Conservation (phyloP, 1,284 basidiomycete genomes). For the Peniophora sp. region DNA sequence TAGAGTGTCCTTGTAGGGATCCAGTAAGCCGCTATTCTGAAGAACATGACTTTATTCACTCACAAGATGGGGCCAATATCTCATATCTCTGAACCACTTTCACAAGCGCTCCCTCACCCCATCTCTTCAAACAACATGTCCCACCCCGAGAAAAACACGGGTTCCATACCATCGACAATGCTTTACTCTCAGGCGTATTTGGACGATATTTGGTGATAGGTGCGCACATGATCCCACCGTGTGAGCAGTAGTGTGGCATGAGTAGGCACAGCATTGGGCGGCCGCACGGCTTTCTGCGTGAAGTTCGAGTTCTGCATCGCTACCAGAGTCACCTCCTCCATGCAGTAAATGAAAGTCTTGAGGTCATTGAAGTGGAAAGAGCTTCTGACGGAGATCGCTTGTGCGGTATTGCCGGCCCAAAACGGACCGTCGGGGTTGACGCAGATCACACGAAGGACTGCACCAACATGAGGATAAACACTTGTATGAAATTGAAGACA, state of each 20-base stretch:
- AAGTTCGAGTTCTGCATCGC: background rate
- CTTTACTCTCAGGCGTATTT: constrained; percentile 64
- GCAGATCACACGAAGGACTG: constrained; percentile 57
- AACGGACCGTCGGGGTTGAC: constrained; percentile 60
- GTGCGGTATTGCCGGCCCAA: constrained; percentile 76
- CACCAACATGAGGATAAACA: background rate
- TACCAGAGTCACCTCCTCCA: constrained; percentile 35
- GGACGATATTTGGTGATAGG: constrained; percentile 54
- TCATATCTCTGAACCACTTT: constrained; percentile 45
- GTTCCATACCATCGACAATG: constrained; percentile 48
- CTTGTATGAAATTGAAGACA: background rate
- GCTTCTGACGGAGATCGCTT: constrained; percentile 66
- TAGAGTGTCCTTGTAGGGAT: constrained; percentile 50
- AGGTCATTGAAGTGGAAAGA: constrained; percentile 67
- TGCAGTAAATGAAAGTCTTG: constrained; percentile 53
- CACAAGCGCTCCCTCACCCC: constrained; percentile 39
- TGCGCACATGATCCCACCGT: constrained; percentile 36
- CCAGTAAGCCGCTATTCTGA: background rate
- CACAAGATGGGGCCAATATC: constrained; percentile 58
- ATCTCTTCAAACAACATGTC: constrained; percentile 57
- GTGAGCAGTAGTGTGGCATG: constrained; percentile 61
- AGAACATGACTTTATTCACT: constrained; percentile 11
- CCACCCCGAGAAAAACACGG: constrained; percentile 52
- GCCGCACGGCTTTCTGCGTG: background rate
- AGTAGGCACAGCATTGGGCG: constrained; percentile 52